Evolutionary conservation across 495 filamentous ascomycete species (phyloP), one percentile per base, ranked within the genome.

Genomic region (Cercophora sp.): DNA sequence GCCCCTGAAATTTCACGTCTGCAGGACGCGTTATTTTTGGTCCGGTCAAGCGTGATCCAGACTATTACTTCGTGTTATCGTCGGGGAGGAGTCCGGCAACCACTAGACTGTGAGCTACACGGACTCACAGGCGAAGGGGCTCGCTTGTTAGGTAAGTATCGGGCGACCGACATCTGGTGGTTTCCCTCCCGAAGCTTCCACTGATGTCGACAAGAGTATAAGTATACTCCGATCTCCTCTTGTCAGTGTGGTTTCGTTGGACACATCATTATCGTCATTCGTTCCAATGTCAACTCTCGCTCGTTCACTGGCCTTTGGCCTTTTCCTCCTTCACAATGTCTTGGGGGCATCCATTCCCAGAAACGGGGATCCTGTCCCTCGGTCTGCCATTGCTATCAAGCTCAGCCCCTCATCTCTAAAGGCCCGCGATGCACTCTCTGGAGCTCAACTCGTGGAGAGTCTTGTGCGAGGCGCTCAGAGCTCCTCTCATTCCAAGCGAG

Each of bases 361-460:
- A 18, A 47, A 15, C 4, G 4, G 15, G 15, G 43, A 47, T 22
- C 9, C 27, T 19, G 43, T n/a, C 1, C 43, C 43, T 0, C 15
- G 27, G 32, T n/a, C 43, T 29, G 43, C 43, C 43, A 47, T 47
- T 27, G 43, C 43, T 11, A 27, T 47, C 43, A 47, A 47, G 43
- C 43, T 47, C 43, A 32, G 26, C 15, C 27, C 43, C 3, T 15
- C 24, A 19, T 31, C 43, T 29, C 26, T 47, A 1, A 24, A 47
- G 18, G n/a, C 16, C 15, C 43, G 27, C 15, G 24, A 18, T 15
- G 24, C 43, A 19, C 43, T 20, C 25, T 47, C 43, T 15, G 43
- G 43, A 3, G 25, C 43, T 10, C 25, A 47, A 27, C 29, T 47
- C 25, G 43, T 47, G 8, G 24, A 47, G 8, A 29, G 27, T 19